Base-by-base conservation (phyloP, 306 rosid genomes). In the Luffa acutangula region DNA sequence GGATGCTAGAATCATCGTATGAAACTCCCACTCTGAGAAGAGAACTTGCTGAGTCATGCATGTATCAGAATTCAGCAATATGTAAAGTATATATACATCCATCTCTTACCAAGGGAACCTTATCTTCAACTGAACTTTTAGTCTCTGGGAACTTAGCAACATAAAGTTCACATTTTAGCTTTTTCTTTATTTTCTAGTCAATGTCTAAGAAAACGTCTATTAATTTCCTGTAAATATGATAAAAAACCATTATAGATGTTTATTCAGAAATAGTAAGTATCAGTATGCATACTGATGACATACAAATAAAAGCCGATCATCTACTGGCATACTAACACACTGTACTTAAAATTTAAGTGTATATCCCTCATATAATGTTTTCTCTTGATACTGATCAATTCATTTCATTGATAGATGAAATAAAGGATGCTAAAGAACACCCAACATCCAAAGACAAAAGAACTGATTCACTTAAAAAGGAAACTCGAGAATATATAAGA, bases 1-100 rank as follows among this genome's bases (percentile, higher is more conserved):
- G 95, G 84, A 91, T 84, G 78, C 89, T 90, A 80, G 97, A 89
- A 86, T 94, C 97, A 60, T 94, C 92, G 80, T 92, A 94, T 66
- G 97, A 86, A 85, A 94, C 85, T 82, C 97, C 97, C 80, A 94
- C 89, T 80, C 98, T 94, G 93, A 34, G 88, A 85, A 73, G 54
- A 64, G 83, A 53, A 41, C 31, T 65, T 39, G 11, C 59, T 57
- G 77, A 74, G 70, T 80, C 78, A 74, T 78, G 83, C 77, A 82
- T 73, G 75, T 71, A 60, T 18, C 37, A 75, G 66, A 48, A 67
- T 75, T 21, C 46, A 71, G 58, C 39, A 71, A 20, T 12, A 21
- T 11, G 4, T 46, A 45, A 21, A 21, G 57, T 6, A 71, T 41
- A 66, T 71, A n/a, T n/a, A n/a, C 20, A 3, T 46, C 76, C 76